A percentile compares a stretch with the other conserved stretches of the same genome.
phyloP scores from a whole-genome alignment of 2,329 filamentous ascomycete genomes.

The Mollisia scopiformis region DNA sequence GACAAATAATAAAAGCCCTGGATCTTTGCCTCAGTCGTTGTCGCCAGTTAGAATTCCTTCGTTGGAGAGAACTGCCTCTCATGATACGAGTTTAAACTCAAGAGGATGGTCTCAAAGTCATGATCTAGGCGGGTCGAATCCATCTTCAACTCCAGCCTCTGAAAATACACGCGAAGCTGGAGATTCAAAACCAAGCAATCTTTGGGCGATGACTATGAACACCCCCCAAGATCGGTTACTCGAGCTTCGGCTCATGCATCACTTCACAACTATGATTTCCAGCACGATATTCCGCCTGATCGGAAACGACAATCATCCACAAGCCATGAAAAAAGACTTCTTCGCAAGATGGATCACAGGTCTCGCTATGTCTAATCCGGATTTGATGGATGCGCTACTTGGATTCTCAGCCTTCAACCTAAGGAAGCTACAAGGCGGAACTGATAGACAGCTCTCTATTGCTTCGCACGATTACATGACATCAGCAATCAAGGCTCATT shows the following conservation, averaged over 20 bases:
- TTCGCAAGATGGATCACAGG: slow-evolving; percentile 52
- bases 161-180: too few species aligned
- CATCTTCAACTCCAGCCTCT: not conserved
- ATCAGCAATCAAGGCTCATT: slow-evolving; percentile 60
- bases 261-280: slow-evolving; percentile 41
- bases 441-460: slow-evolving; percentile 57
- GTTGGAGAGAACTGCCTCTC: not conserved
- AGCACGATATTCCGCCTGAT: slow-evolving; percentile 8
- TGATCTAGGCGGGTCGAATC: not conserved
- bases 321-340: too few species aligned
- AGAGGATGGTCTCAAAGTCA: not conserved
- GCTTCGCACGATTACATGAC: slow-evolving; percentile 66
- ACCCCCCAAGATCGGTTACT: slow-evolving; percentile 37
- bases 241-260: slow-evolving; percentile 64
- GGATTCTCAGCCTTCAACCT: slow-evolving; percentile 65
- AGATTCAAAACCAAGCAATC: not conserved
- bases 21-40: slow-evolving; percentile 1
- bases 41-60: slow-evolving; percentile 10
- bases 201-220: slow-evolving; percentile 7
- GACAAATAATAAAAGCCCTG: not conserved
- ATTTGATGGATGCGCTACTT: slow-evolving; percentile 62
- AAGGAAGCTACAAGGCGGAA: slow-evolving; percentile 50
- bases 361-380: slow-evolving; percentile 59
- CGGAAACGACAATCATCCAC: not conserved
- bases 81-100: not conserved